phyloP scores from a whole-genome alignment of 306 rosid species.

The Rosa lucieae region DNA sequence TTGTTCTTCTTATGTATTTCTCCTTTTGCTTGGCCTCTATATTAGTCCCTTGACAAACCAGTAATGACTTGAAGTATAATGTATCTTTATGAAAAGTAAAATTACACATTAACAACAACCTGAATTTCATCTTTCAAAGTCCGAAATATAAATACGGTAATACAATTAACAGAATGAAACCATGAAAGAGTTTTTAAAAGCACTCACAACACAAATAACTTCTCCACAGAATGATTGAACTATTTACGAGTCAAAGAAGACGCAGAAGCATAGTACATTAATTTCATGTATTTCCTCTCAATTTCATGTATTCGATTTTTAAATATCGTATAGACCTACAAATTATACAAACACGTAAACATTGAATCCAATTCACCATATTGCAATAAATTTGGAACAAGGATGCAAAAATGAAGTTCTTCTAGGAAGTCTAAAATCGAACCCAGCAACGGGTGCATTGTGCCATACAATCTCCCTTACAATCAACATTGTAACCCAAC shows the following conservation, averaged over 20 bases:
- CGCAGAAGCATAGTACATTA: neutral
- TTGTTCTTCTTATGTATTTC: too few species aligned
- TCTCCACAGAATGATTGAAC: neutral
- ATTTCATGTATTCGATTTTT: neutral
- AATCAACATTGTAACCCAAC: constrained; percentile 82
- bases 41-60: too few species aligned
- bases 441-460: constrained; percentile 97
- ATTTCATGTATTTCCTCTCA: neutral
- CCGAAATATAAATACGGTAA: too few species aligned
- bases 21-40: too few species aligned
- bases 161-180: too few species aligned
- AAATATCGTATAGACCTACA: neutral
- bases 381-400: constrained; percentile 9
- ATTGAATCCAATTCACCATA: constrained; percentile 16
- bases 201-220: too few species aligned
- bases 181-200: too few species aligned
- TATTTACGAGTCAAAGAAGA: neutral
- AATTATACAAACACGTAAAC: neutral
- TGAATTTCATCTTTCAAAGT: too few species aligned
- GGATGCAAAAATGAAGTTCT: neutral
- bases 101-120: too few species aligned
- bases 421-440: constrained; percentile 56
- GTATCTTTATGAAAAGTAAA: too few species aligned
- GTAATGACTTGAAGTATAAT: too few species aligned
- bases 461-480: constrained; percentile 92